A percentile compares a stretch with the other conserved stretches of the same genome.
Conservation (phyloP, 176 grass and related monocot species). For the Aegilops speltoides region DNA sequence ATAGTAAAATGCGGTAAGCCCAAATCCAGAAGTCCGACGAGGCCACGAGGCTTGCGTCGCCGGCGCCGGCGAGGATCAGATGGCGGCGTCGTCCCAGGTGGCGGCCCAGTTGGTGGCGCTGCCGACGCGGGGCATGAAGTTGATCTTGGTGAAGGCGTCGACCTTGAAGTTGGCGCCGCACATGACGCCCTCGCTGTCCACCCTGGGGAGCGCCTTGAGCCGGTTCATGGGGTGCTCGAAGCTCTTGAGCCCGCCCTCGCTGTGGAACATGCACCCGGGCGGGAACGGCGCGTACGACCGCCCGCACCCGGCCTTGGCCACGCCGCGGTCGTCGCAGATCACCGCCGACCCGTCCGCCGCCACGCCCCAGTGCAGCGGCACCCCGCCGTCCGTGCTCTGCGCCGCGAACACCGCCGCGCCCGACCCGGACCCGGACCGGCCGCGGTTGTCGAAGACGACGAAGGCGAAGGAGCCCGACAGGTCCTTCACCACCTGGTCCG, state of each 20-base stretch:
- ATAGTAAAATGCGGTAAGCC: neutral
- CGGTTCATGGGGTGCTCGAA: constrained; percentile 94
- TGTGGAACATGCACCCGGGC: constrained; percentile 94
- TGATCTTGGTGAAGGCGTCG: constrained; percentile 77
- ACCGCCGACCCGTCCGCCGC: constrained; percentile 77
- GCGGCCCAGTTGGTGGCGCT: constrained; percentile 84
- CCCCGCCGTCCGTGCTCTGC: constrained; percentile 54
- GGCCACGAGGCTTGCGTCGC: neutral
- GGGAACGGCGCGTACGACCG: constrained; percentile 88
- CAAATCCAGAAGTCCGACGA: neutral
- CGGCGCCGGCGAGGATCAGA: neutral
- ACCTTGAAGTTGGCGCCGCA: constrained; percentile 95
- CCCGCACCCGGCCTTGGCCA: constrained; percentile 65
- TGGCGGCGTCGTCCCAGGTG: constrained; percentile 45
- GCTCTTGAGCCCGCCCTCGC: constrained; percentile 89
- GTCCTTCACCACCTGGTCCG: constrained; percentile 96
- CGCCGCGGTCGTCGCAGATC: constrained; percentile 76
- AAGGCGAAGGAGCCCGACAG: constrained; percentile 79
- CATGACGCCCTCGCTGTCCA: constrained; percentile 93
- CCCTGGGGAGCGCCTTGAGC: constrained; percentile 76
- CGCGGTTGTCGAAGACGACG: constrained; percentile 69
- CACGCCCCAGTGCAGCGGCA: constrained; percentile 80
- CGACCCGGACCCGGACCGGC: constrained; percentile 31
- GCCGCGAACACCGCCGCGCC: constrained; percentile 66
- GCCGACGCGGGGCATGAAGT: constrained; percentile 86